Percentiles rank a stretch among this genome's conserved stretches.
These are phyloP conservation scores for Heimioporus retisporus DNA, from an alignment of 1,284 basidiomycete species.

Conservation along the genomic window DNA sequence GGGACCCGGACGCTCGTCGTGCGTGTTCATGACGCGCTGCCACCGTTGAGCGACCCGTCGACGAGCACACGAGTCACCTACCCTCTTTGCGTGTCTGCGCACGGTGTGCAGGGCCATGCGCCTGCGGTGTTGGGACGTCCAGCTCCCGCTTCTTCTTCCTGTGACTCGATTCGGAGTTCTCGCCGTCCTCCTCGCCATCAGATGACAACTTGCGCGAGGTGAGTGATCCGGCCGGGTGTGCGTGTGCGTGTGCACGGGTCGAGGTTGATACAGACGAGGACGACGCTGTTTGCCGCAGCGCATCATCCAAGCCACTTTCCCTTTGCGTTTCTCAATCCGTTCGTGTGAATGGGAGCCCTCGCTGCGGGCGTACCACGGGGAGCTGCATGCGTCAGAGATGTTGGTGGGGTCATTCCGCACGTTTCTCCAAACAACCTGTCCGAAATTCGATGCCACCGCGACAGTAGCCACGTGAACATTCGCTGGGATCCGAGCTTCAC, in stretches of 20 bases:
- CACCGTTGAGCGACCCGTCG: not conserved
- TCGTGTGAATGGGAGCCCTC: not conserved
- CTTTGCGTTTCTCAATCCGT: conserved; percentile 30
- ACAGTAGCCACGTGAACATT: conserved; percentile 44
- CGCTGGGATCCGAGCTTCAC: conserved; percentile 36
- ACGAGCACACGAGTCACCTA: too few relatives aligned
- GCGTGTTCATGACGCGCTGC: conserved; percentile 24
- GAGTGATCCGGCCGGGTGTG: conserved; percentile 8
- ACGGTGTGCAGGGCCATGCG: not conserved
- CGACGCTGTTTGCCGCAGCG: conserved; percentile 42
- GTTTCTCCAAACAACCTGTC: conserved; percentile 36
- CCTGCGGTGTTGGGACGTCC: conserved; percentile 8
- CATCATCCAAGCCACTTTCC: conserved; percentile 13
- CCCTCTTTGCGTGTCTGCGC: conserved; percentile 26
- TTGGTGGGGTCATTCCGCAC: conserved; percentile 35
- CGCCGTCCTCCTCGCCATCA: conserved; percentile 28
- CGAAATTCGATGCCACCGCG: conserved; percentile 38
- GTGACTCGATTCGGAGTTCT: conserved; percentile 18
- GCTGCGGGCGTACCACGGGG: not conserved
- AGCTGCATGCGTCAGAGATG: conserved; percentile 12
- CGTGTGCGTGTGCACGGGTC: too few relatives aligned
- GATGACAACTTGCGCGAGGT: conserved; percentile 20
- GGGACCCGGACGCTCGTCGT: conserved; percentile 16
- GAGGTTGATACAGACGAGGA: conserved; percentile 20
- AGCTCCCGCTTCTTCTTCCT: conserved; percentile 35